Base-by-base conservation (phyloP, 2,329 filamentous ascomycete genomes). In the Hypoxylon sp. region DNA sequence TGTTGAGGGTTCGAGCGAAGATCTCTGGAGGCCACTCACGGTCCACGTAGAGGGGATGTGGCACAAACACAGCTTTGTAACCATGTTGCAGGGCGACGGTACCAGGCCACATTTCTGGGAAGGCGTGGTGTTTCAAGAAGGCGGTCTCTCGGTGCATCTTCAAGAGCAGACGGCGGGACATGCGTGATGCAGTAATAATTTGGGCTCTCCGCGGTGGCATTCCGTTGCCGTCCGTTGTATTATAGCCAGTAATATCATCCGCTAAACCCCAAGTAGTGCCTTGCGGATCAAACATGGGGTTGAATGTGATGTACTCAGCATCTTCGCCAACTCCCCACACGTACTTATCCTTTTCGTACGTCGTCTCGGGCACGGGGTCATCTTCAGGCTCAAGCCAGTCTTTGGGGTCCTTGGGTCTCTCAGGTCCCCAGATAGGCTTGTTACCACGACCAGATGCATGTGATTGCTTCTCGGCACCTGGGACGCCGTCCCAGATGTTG, bases 81-180 rank as follows among this genome's bases (percentile, higher is more conserved):
- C 95, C 95, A 76, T 97, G 94, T 64, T 97, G 94, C 8, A 98
- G 84, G 1, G 94, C 92, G 0, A 92, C 89, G 0, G 92, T 96
- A 0, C 91, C 90, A 0, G 94, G 93, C 93, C 93, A 97, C 94
- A 97, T 97, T 79, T 98, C 95, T 0, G 93, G 92, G 77, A 97
- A 97, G 82, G 96, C 96, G 69, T 92, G 92, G 78, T 96, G 92
- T 72, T 93, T 94, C 75, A 91, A 90, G 73, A 92, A 86, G 28
- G 89, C 88, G 3, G 94, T 97, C 81, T 97, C 93, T 58, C 89
- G 87, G 81, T 98, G 95, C 95, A 98, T 98, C 16, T 90, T 90
- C 65, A 89, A 82, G 12, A 98, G 84, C 49, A 97, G 87, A 48
- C 88, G 88, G 50, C 89, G 89, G 11, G 91, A 96, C 80, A 98